Conservation (phyloP, 345 rosid genomes). For the Melaleuca alternifolia region DNA sequence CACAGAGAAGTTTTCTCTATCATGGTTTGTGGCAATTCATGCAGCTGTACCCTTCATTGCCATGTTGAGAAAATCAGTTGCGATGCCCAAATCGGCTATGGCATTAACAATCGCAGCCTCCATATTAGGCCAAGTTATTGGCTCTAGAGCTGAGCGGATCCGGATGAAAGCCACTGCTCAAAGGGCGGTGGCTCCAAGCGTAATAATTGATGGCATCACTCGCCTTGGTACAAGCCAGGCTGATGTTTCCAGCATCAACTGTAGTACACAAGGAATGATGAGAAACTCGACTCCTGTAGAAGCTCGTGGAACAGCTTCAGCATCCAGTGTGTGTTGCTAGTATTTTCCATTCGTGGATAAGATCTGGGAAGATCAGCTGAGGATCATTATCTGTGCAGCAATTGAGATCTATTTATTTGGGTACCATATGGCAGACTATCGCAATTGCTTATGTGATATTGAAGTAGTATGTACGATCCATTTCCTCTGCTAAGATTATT, state of each 20-base stretch:
- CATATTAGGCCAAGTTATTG: constrained; percentile 75
- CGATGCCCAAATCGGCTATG: constrained; percentile 90
- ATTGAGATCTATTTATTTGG: not conserved
- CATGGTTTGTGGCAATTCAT: constrained; percentile 85
- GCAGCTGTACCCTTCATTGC: constrained; percentile 96
- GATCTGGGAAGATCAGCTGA: not conserved
- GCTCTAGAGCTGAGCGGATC: constrained; percentile 79
- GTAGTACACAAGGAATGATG: constrained; percentile 14
- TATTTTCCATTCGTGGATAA: not conserved
- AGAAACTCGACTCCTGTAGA: constrained; percentile 6
- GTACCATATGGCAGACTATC: not conserved
- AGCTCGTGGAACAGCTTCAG: constrained; percentile 3
- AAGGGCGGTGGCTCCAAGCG: not conserved
- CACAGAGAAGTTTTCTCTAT: constrained; percentile 60
- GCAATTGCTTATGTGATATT: not conserved
- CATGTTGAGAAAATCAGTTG: constrained; percentile 74
- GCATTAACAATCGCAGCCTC: constrained; percentile 82
- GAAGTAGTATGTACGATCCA: not conserved
- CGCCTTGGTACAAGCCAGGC: not conserved
- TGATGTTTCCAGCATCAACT: constrained; percentile 15
- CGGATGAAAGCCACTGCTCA: constrained; percentile 39
- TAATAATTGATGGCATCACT: not conserved
- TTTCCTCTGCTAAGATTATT: not conserved
- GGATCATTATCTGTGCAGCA: not conserved
- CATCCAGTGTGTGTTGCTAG: constrained; percentile 32